phyloP scores from a whole-genome alignment of 2,329 filamentous ascomycete genomes.

The Fonsecaea nubica region DNA sequence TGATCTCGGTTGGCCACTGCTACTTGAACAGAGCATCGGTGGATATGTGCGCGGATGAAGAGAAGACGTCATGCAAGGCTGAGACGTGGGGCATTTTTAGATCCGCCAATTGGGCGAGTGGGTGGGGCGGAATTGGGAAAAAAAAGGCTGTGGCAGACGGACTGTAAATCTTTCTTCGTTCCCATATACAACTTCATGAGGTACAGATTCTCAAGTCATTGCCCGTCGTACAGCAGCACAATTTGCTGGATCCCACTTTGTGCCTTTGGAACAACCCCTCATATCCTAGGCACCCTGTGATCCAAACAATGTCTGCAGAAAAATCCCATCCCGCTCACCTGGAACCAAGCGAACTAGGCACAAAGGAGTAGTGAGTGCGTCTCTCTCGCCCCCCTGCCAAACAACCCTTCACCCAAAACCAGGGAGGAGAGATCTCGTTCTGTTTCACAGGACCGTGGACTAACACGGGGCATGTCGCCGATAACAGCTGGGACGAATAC shows the following conservation, averaged over 20 bases:
- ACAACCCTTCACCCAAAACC: neutral
- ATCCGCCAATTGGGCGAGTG: neutral
- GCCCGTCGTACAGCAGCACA: too few relatives aligned
- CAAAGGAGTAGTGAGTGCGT: conserved; percentile 80
- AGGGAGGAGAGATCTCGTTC: too few relatives aligned
- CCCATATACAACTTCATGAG: neutral
- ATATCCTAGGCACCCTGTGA: too few relatives aligned
- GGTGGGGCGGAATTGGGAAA: too few relatives aligned
- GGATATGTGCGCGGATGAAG: too few relatives aligned
- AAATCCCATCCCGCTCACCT: conserved; percentile 66
- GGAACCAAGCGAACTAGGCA: conserved; percentile 80
- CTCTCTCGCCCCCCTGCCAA: neutral
- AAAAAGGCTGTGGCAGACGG: neutral
- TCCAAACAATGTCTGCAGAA: conserved; percentile 3
- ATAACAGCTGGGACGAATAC: conserved; percentile 68
- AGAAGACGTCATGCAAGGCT: neutral
- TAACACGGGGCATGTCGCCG: too few relatives aligned
- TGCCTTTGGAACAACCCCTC: too few relatives aligned
- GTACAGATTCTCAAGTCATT: too few relatives aligned
- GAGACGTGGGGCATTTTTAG: conserved; percentile 1
- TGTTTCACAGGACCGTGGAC: too few relatives aligned
- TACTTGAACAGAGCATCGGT: too few relatives aligned
- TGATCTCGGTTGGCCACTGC: too few relatives aligned
- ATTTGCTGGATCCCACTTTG: too few relatives aligned
- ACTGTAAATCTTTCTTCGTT: neutral